Evolutionary conservation across 2,329 filamentous ascomycete species (phyloP).

Genomic region (Fusarium incarnatum): DNA sequence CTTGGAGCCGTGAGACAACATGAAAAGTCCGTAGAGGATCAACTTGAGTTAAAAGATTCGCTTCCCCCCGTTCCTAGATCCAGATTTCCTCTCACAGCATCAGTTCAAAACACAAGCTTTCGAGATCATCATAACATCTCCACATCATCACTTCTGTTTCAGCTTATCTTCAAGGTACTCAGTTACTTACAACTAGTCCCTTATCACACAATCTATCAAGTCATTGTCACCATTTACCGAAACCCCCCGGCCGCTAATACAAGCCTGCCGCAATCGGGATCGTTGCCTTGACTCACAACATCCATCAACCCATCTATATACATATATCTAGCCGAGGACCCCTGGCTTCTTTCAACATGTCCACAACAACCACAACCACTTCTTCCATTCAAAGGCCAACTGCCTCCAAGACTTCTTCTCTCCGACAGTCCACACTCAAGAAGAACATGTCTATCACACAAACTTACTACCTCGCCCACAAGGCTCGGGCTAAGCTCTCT

Average conservation of each 20-base stretch:
- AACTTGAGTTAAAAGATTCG: constrained; percentile 46
- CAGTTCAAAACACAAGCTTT: constrained; percentile 21
- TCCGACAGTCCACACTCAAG: constrained; percentile 59
- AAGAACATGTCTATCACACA: constrained; percentile 98
- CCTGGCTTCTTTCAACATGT: constrained; percentile 46
- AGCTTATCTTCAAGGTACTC: constrained; percentile 10
- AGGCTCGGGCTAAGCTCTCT: constrained; percentile 95
- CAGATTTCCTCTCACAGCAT: constrained; percentile 14
- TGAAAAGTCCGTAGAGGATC: constrained; percentile 42
- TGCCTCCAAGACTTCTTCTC: constrained; percentile 45
- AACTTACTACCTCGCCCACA: constrained; percentile 98
- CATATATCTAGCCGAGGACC: constrained; percentile 40
- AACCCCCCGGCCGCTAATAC: constrained; percentile 48
- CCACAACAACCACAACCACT: constrained; percentile 45
- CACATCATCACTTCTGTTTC: constrained; percentile 14
- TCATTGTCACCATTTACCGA: constrained; percentile 47
- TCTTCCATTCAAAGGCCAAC: constrained; percentile 44
- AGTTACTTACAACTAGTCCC: constrained; percentile 35
- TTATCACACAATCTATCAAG: constrained; percentile 47
- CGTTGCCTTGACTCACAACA: constrained; percentile 46
- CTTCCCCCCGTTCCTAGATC: constrained; percentile 33
- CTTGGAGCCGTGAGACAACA: constrained; percentile 34
- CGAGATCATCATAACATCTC: constrained; percentile 27
- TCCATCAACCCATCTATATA: constrained; percentile 39
- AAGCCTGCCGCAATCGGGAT: constrained; percentile 48